Conservation (phyloP, 106 monocot genomes). For the Alisma plantagoaquatica region DNA sequence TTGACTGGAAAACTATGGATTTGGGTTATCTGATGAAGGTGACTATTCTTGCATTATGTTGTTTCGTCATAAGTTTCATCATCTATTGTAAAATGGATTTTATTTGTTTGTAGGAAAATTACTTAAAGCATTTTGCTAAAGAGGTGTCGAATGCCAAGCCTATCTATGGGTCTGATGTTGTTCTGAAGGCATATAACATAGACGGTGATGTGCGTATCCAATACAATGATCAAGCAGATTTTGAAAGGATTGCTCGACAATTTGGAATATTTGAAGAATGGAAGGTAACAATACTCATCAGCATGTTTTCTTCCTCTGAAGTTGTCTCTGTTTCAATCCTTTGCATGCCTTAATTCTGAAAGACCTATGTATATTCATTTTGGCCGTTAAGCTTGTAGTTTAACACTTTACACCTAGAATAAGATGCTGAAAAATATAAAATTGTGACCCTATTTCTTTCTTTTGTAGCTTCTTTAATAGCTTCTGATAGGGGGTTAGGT, state of each 20-base stretch:
- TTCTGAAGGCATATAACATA: conserved; percentile 53
- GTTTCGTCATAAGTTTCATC: not conserved
- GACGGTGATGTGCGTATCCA: conserved; percentile 71
- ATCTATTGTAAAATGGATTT: not conserved
- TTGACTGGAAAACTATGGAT: conserved; percentile 85
- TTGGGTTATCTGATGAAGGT: conserved; percentile 81
- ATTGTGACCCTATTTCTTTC: too few species aligned
- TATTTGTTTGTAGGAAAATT: conserved; percentile 46
- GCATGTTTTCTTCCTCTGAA: conserved; percentile 2
- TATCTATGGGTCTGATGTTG: conserved; percentile 43
- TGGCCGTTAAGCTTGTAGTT: too few species aligned
- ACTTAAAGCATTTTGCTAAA: conserved; percentile 54
- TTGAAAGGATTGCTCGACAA: conserved; percentile 78
- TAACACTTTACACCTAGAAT: too few species aligned
- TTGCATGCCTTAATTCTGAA: too few species aligned
- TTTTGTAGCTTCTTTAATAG: too few species aligned
- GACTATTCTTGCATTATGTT: conserved; percentile 3
- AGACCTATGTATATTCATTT: too few species aligned
- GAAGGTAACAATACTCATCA: conserved; percentile 50
- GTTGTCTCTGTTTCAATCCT: too few species aligned
- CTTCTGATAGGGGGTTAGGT: too few species aligned
- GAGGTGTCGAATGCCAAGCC: conserved; percentile 57
- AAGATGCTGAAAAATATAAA: too few species aligned
- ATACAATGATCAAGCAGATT: conserved; percentile 63
- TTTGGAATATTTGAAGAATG: conserved; percentile 99